Evolutionary conservation across 257 asterid genomes (phyloP).

Genomic region (Cynanchum wilfordii): DNA sequence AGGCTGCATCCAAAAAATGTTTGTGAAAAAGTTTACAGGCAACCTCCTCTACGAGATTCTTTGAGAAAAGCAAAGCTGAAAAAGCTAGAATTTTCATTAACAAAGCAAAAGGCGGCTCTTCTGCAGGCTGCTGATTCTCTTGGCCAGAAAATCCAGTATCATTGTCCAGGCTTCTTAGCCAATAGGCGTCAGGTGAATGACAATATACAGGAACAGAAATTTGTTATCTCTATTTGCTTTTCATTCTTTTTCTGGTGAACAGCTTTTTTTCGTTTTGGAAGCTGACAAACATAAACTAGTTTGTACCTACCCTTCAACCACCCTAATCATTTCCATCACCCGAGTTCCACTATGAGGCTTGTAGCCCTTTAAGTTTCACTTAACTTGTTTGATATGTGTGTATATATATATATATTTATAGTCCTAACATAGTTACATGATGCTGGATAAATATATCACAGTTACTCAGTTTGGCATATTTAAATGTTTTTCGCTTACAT

Average conservation of each 20-base stretch:
- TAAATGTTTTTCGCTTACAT: not conserved
- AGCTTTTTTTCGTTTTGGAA: not conserved
- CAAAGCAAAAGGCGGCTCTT: constrained; percentile 69
- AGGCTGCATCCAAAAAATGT: constrained; percentile 91
- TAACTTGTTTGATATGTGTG: too few species aligned
- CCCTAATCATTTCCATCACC: too few species aligned
- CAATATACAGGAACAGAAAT: not conserved
- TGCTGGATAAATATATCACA: not conserved
- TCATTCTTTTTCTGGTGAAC: constrained; percentile 4
- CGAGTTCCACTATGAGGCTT: not conserved
- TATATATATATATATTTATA: too few species aligned
- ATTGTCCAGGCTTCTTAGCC: constrained; percentile 80
- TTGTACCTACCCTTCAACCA: not conserved
- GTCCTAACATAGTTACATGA: not conserved
- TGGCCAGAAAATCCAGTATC: constrained; percentile 88
- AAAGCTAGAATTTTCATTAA: constrained; percentile 73
- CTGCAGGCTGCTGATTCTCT: constrained; percentile 87
- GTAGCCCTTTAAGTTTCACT: not conserved
- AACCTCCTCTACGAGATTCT: constrained; percentile 93
- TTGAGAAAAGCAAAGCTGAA: constrained; percentile 86
- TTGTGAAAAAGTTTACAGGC: constrained; percentile 95
- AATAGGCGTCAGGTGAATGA: constrained; percentile 90
- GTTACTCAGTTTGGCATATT: not conserved
- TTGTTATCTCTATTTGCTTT: not conserved
- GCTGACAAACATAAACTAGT: too few species aligned